Percentiles rank a stretch among this genome's conserved stretches.
These are phyloP conservation scores for Herpetomonas tarakana DNA, from an alignment of 208 protist genomes.

Conservation along the genomic window DNA sequence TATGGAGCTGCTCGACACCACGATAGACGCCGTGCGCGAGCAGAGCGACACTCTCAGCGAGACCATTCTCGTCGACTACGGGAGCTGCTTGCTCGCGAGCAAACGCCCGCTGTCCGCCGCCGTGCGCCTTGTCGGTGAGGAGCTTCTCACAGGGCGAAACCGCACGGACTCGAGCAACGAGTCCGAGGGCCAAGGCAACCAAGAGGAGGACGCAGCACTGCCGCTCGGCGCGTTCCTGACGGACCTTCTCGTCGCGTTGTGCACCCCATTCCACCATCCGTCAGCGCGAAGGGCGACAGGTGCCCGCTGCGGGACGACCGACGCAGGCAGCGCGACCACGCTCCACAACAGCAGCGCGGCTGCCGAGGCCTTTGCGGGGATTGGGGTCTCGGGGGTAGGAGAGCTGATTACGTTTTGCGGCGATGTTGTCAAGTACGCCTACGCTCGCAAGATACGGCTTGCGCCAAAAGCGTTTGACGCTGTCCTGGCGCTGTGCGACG, in stretches of 20 bases:
- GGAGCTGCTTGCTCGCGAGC: conserved; percentile 55
- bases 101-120: conserved; percentile 23
- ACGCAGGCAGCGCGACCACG: background rate
- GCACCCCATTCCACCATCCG: no score
- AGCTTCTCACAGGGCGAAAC: conserved; percentile 64
- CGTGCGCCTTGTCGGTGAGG: conserved; percentile 54
- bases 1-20: conserved; percentile 55
- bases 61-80: conserved; percentile 50
- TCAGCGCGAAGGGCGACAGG: no score
- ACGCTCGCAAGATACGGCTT: conserved; percentile 38
- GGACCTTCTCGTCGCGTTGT: conserved; percentile 64
- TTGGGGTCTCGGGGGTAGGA: background rate
- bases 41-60: conserved; percentile 41
- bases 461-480: conserved; percentile 55
- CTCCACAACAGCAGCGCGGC: background rate
- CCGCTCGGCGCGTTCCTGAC: conserved; percentile 73
- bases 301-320: conserved; percentile 2
- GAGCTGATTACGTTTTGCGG: conserved; percentile 47
- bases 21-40: conserved; percentile 42
- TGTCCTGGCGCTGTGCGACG: conserved; percentile 52
- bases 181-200: no score
- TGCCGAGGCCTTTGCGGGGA: background rate
- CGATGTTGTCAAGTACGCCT: conserved; percentile 72
- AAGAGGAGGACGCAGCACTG: conserved; percentile 16
- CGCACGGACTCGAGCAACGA: conserved; percentile 13